Conservation (phyloP, 495 filamentous ascomycete genomes). For the Annulohypoxylon bovei region DNA sequence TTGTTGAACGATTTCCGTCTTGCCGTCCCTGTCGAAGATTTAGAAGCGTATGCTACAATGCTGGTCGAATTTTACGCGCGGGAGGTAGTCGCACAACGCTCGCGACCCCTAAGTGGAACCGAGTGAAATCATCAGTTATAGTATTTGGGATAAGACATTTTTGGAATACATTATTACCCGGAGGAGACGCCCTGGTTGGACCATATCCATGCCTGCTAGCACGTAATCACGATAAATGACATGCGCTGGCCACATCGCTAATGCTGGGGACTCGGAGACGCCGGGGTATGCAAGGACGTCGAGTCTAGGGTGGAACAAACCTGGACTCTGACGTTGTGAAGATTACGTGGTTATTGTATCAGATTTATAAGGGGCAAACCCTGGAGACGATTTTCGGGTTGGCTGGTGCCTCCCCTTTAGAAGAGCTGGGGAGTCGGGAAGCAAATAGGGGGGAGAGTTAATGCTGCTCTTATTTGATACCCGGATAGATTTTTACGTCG, state of each 20-base stretch:
- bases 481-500: slow-evolving; percentile 49
- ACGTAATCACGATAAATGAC: slow-evolving; percentile 17
- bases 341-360: slow-evolving; percentile 23
- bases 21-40: slow-evolving; percentile 90
- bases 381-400: slow-evolving; percentile 10
- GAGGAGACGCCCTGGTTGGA: neutral
- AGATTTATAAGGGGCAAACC: slow-evolving; percentile 28
- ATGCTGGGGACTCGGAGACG: neutral
- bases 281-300: slow-evolving; percentile 6
- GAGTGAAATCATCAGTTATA: slow-evolving; percentile 19
- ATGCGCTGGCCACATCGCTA: slow-evolving; percentile 18
- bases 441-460: slow-evolving; percentile 26
- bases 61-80: slow-evolving; percentile 97
- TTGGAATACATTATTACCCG: neutral
- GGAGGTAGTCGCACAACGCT: slow-evolving; percentile 76
- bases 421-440: slow-evolving; percentile 2
- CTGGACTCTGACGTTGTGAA: slow-evolving; percentile 14
- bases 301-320: slow-evolving; percentile 27
- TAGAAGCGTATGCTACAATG: slow-evolving; percentile 98
- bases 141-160: slow-evolving; percentile 29
- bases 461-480: slow-evolving; percentile 46
- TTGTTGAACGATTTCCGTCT: slow-evolving; percentile 97
- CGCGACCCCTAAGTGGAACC: slow-evolving; percentile 38
- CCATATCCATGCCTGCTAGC: slow-evolving; percentile 10
- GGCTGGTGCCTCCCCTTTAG: neutral